Evolutionary conservation across 1,284 basidiomycete genomes (phyloP).

Genomic region (Jaminaea rosea): DNA sequence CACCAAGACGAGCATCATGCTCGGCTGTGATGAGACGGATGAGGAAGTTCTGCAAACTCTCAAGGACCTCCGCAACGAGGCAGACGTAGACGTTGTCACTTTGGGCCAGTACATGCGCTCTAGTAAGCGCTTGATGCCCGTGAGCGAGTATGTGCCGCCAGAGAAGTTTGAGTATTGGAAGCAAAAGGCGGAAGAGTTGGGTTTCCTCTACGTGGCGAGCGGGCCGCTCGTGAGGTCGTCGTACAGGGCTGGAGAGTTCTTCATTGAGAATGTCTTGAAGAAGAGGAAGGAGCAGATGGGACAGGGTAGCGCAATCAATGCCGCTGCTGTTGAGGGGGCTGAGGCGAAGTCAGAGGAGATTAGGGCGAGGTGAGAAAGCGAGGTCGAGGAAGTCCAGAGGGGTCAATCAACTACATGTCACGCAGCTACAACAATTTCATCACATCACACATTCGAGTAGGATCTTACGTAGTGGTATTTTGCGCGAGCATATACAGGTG

Average conservation of each 20-base stretch:
- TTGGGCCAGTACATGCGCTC: conserved; percentile 99
- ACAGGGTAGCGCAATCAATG: too few species aligned
- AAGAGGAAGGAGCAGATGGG: too few species aligned
- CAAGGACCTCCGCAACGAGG: conserved; percentile 72
- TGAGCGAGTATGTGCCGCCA: conserved; percentile 87
- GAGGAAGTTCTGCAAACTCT: conserved; percentile 77
- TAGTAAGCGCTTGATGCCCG: conserved; percentile 98
- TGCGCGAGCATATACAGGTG: too few species aligned
- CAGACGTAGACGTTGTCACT: conserved; percentile 91
- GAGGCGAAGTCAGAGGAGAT: too few species aligned
- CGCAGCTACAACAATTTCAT: too few species aligned
- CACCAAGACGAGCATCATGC: conserved; percentile 98
- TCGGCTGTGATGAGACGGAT: conserved; percentile 85
- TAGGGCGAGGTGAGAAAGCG: too few species aligned
- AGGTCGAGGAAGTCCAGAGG: too few species aligned
- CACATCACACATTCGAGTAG: too few species aligned
- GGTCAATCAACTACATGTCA: too few species aligned
- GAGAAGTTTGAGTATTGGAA: conserved; percentile 89
- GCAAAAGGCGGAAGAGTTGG: conserved; percentile 76
- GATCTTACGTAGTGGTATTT: too few species aligned
- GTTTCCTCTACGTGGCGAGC: conserved; percentile 94
- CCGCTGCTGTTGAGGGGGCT: too few species aligned
- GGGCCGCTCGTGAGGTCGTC: conserved; percentile 91
- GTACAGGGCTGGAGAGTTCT: conserved; percentile 66
- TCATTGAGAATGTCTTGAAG: conserved; percentile 29